Evolutionary conservation across 345 rosid species (phyloP).

Genomic region (Lepidium sativum): DNA sequence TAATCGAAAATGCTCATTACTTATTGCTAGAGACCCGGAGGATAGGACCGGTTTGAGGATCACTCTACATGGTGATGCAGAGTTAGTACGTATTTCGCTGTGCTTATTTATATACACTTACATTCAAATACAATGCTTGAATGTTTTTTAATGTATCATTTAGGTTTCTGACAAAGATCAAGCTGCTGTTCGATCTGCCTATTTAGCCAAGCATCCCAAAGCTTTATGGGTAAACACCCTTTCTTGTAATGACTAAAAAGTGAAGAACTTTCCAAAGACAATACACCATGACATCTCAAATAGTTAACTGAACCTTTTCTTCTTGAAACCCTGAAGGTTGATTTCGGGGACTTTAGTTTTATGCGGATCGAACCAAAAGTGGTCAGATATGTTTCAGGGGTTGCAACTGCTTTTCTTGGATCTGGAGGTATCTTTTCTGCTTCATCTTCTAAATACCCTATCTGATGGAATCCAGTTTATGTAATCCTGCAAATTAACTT

Average conservation of each 20-base stretch:
- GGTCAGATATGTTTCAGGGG: slow-evolving; percentile 81
- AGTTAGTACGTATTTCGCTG: slow-evolving; percentile 41
- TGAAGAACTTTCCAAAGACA: background rate
- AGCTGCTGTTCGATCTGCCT: slow-evolving; percentile 58
- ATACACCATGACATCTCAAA: background rate
- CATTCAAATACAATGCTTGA: background rate
- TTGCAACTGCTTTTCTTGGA: slow-evolving; percentile 85
- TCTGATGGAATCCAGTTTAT: background rate
- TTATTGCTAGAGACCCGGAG: slow-evolving; percentile 76
- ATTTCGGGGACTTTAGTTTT: slow-evolving; percentile 93
- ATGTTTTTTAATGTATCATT: slow-evolving; percentile 1
- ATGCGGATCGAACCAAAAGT: slow-evolving; percentile 69
- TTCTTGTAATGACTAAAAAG: background rate
- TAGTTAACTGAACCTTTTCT: slow-evolving; percentile 13
- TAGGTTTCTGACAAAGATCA: slow-evolving; percentile 64
- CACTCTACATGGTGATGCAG: slow-evolving; percentile 83
- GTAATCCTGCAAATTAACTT: background rate
- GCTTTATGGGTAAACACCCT: slow-evolving; percentile 76
- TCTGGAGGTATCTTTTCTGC: slow-evolving; percentile 59
- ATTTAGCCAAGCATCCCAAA: slow-evolving; percentile 80
- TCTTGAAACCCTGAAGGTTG: slow-evolving; percentile 53
- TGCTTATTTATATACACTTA: background rate
- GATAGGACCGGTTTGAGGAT: slow-evolving; percentile 81
- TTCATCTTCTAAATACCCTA: slow-evolving; percentile 15
- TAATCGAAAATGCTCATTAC: slow-evolving; percentile 81